A percentile compares a stretch with the other conserved stretches of the same genome.
Conservation (phyloP, 192 early-diverging fungal species). For the Haplosporangium gracile region DNA sequence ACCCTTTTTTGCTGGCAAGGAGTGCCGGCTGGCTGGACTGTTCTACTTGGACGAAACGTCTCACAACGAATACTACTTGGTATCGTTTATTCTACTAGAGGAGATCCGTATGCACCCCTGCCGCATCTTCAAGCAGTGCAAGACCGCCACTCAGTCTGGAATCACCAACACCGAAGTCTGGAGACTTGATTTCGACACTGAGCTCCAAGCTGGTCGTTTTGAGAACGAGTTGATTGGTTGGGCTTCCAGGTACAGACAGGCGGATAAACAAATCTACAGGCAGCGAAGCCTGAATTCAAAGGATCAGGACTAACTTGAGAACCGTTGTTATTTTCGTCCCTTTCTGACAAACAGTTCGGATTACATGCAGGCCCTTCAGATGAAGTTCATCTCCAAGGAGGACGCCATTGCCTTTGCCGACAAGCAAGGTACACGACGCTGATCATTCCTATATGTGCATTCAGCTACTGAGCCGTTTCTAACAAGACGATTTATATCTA, state of each 20-base stretch:
- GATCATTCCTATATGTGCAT: no score
- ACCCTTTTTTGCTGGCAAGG: background rate
- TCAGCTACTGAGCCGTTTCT: no score
- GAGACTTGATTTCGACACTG: conserved; percentile 90
- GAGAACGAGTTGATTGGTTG: conserved; percentile 96
- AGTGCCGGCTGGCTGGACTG: background rate
- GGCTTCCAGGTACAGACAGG: conserved; percentile 73
- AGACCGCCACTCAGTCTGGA: conserved; percentile 88
- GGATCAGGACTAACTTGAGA: background rate
- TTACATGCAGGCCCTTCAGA: conserved; percentile 77
- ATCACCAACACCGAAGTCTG: conserved; percentile 80
- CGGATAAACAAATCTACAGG: background rate
- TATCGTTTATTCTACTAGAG: conserved; percentile 26
- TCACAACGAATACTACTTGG: background rate
- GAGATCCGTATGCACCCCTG: conserved; percentile 75
- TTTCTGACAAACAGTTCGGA: conserved; percentile 73
- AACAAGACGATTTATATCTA: no score
- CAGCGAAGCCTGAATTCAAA: background rate
- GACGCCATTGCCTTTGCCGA: conserved; percentile 93
- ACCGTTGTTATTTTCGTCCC: background rate
- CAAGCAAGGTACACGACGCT: conserved; percentile 73
- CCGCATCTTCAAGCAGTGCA: conserved; percentile 86
- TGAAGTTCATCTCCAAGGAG: conserved; percentile 89
- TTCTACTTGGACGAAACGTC: background rate
- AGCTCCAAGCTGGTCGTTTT: conserved; percentile 83